Evolutionary conservation across 176 grass and related monocot species (phyloP).

Genomic region (Rhynchospora breviuscula): DNA sequence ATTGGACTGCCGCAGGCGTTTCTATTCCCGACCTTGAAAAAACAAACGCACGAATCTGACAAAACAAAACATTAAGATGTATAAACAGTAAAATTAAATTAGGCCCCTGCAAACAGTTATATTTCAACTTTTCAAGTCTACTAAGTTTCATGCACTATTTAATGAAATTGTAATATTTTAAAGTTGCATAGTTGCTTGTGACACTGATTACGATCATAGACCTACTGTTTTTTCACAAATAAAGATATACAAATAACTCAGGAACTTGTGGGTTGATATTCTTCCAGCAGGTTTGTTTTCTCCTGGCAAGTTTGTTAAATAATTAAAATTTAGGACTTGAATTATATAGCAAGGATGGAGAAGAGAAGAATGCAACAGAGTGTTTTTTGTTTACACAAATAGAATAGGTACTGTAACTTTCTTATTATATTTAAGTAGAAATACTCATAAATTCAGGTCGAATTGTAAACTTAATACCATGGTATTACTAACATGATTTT

Average conservation of each 20-base stretch:
- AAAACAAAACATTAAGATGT: background rate
- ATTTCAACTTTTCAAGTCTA: background rate
- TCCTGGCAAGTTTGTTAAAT: background rate
- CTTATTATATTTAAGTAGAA: too few species aligned
- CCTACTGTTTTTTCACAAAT: background rate
- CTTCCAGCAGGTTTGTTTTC: background rate
- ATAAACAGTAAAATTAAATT: background rate
- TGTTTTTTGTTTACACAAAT: too few species aligned
- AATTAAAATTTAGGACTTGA: background rate
- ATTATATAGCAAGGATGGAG: background rate
- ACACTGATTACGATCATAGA: background rate
- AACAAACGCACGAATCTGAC: constrained; percentile 12
- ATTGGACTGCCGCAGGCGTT: constrained; percentile 6
- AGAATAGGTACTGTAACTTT: too few species aligned
- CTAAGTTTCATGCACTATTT: background rate
- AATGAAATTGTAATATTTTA: background rate
- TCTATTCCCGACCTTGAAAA: background rate
- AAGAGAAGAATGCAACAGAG: too few species aligned
- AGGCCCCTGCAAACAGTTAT: background rate
- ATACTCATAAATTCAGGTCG: too few species aligned
- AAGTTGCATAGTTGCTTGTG: background rate
- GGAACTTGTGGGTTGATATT: background rate
- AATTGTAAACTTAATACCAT: too few species aligned
- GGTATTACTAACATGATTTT: too few species aligned
- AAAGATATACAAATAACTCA: background rate